Evolutionary conservation across 352 stramenopile genomes (phyloP).

Genomic region (Pythium oligandrum): DNA sequence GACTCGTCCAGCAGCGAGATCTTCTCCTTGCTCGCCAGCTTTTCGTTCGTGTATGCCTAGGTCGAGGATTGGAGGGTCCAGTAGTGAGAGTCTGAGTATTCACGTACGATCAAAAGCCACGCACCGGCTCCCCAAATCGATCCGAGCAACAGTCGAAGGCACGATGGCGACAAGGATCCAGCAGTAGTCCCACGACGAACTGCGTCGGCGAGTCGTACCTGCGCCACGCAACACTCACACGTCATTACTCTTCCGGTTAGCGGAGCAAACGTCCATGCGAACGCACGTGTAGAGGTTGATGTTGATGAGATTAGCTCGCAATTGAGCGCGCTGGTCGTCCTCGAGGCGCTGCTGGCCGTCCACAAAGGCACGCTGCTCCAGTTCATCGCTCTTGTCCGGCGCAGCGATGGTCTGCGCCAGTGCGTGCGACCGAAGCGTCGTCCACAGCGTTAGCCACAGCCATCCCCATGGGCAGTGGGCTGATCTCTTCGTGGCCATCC

Average conservation of each 20-base stretch:
- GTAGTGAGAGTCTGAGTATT: too few species aligned
- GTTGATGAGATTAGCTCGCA: too few species aligned
- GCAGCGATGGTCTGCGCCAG: conserved; percentile 54
- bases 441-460: too few species aligned
- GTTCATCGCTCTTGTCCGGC: conserved; percentile 62
- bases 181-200: conserved; percentile 74
- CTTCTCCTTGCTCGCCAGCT: too few species aligned
- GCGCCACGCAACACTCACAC: neutral
- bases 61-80: neutral
- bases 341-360: conserved; percentile 39
- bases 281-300: too few species aligned
- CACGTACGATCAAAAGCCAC: too few species aligned
- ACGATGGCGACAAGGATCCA: conserved; percentile 71
- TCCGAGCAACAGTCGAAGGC: conserved; percentile 66
- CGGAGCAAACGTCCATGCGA: too few species aligned
- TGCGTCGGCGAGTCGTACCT: conserved; percentile 50
- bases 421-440: too few species aligned
- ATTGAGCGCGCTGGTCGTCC: conserved; percentile 30
- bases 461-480: too few species aligned
- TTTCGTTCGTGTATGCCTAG: conserved; percentile 40
- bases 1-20: conserved; percentile 70
- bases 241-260: neutral
- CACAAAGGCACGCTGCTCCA: conserved; percentile 47
- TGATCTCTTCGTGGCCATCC: too few species aligned
- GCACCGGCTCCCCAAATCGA: conserved; percentile 71